phyloP scores from a whole-genome alignment of 768 basidiomycete species.

The Rhodotorula babjevae region DNA sequence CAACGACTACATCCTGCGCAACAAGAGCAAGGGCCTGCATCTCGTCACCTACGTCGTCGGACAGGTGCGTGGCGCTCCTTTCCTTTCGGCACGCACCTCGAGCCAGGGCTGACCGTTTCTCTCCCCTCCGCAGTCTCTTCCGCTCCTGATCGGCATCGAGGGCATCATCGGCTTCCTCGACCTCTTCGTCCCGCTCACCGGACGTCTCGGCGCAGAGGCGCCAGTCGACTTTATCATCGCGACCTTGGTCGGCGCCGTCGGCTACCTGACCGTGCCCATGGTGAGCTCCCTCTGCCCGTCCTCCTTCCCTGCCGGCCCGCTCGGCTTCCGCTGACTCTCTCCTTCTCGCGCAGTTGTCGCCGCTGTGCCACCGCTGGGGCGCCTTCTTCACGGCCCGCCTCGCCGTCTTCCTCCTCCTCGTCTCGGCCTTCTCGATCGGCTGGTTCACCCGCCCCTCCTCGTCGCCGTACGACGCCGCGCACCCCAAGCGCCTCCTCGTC shows the following conservation, averaged over 20 bases:
- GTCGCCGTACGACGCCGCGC: constrained; percentile 69
- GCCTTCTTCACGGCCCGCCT: constrained; percentile 41
- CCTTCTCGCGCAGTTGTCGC: constrained; percentile 46
- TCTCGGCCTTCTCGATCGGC: constrained; percentile 56
- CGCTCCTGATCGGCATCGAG: constrained; percentile 50
- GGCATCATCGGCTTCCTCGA: constrained; percentile 63
- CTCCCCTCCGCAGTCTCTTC: constrained; percentile 1
- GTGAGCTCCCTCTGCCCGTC: constrained; percentile 5
- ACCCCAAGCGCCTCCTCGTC: constrained; percentile 81
- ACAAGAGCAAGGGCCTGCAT: constrained; percentile 41
- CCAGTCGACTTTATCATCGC: constrained; percentile 88
- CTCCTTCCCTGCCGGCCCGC: constrained; percentile 14
- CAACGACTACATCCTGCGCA: constrained; percentile 50
- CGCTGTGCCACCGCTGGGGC: constrained; percentile 72
- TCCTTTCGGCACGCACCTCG: not conserved
- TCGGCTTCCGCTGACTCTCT: not conserved
- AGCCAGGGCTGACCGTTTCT: not conserved
- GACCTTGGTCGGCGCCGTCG: constrained; percentile 60
- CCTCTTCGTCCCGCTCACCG: constrained; percentile 75
- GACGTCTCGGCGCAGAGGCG: constrained; percentile 52
- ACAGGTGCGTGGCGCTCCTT: constrained; percentile 45
- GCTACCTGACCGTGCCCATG: constrained; percentile 60
- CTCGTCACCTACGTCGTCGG: constrained; percentile 64
- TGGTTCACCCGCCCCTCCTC: constrained; percentile 53
- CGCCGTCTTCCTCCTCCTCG: constrained; percentile 53